Percentiles rank a stretch among this genome's conserved stretches.
phyloP scores from a whole-genome alignment of 2,329 filamentous ascomycete genomes.

The Fusarium anguioides region DNA sequence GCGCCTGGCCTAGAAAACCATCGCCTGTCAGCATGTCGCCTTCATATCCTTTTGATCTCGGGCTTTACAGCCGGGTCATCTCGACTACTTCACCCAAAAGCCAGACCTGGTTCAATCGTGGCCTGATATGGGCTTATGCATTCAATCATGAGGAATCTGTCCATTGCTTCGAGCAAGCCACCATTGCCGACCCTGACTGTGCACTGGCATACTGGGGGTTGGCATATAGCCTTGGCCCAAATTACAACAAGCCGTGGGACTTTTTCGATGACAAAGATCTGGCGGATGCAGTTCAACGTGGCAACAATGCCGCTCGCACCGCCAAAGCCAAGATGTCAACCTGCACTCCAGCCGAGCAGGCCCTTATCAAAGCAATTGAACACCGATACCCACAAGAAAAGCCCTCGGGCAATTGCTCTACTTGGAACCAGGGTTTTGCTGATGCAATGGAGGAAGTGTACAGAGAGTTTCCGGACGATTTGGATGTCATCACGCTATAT shows the following conservation, averaged over 20 bases:
- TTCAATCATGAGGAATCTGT: slow-evolving; percentile 82
- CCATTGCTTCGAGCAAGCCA: slow-evolving; percentile 71
- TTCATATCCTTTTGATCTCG: slow-evolving; percentile 9
- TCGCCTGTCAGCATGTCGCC: neutral
- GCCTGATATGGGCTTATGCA: slow-evolving; percentile 77
- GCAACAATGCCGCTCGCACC: slow-evolving; percentile 45
- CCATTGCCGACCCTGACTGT: slow-evolving; percentile 63
- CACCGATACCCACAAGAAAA: slow-evolving; percentile 64
- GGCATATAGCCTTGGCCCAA: slow-evolving; percentile 78
- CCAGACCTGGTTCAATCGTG: slow-evolving; percentile 77
- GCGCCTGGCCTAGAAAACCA: neutral
- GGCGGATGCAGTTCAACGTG: neutral
- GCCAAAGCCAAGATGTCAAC: neutral
- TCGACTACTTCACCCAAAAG: slow-evolving; percentile 8
- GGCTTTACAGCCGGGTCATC: slow-evolving; percentile 13
- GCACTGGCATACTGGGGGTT: slow-evolving; percentile 77
- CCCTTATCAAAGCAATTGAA: slow-evolving; percentile 71
- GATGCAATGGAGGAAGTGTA: slow-evolving; percentile 55
- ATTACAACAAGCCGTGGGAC: slow-evolving; percentile 82
- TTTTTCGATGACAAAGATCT: slow-evolving; percentile 72
- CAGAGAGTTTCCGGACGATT: slow-evolving; percentile 53
- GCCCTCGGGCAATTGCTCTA: neutral
- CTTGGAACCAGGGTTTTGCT: slow-evolving; percentile 50
- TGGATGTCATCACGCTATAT: slow-evolving; percentile 53
- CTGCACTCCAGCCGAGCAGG: slow-evolving; percentile 59